These are phyloP conservation scores for Tetracentron sinense DNA, from an alignment of 164 flowering plant genomes.

Conservation along the genomic window DNA sequence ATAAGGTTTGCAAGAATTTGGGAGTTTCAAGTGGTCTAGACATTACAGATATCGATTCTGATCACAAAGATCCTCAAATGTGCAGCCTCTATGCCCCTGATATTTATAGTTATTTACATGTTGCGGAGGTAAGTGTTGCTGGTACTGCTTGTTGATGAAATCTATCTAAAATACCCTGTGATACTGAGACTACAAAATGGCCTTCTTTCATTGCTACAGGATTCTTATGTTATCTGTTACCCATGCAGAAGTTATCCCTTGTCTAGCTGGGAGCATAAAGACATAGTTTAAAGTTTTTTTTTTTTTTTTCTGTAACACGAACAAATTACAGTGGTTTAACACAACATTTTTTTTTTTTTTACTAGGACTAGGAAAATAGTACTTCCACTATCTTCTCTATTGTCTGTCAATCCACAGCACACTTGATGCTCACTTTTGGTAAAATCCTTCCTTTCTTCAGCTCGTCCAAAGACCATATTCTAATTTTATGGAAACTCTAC, in stretches of 20 bases:
- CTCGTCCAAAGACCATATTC: conserved; percentile 52
- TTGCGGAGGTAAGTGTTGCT: conserved; percentile 64
- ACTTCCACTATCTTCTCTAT: too few relatives aligned
- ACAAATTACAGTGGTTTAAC: too few relatives aligned
- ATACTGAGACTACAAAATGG: background rate
- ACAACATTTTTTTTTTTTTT: too few relatives aligned
- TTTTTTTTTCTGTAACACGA: too few relatives aligned
- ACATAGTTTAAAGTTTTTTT: too few relatives aligned
- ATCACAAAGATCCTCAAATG: conserved; percentile 51
- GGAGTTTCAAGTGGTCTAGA: conserved; percentile 22
- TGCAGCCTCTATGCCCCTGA: conserved; percentile 77
- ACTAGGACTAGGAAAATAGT: too few relatives aligned
- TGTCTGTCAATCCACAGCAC: background rate
- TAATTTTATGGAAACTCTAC: conserved; percentile 71
- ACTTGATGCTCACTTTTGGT: conserved; percentile 14
- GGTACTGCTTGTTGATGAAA: too few relatives aligned
- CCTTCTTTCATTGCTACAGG: background rate
- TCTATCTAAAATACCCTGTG: background rate
- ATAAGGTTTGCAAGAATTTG: conserved; percentile 9
- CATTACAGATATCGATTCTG: conserved; percentile 48
- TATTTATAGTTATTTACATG: conserved; percentile 57
- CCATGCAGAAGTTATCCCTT: background rate
- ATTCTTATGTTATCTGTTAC: background rate
- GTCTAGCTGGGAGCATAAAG: too few relatives aligned
- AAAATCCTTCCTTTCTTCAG: conserved; percentile 35